A percentile compares a stretch with the other conserved stretches of the same genome.
Evolutionary conservation across 2,329 filamentous ascomycete genomes (phyloP).

Genomic region (Ceratocystis cacaofunesta): DNA sequence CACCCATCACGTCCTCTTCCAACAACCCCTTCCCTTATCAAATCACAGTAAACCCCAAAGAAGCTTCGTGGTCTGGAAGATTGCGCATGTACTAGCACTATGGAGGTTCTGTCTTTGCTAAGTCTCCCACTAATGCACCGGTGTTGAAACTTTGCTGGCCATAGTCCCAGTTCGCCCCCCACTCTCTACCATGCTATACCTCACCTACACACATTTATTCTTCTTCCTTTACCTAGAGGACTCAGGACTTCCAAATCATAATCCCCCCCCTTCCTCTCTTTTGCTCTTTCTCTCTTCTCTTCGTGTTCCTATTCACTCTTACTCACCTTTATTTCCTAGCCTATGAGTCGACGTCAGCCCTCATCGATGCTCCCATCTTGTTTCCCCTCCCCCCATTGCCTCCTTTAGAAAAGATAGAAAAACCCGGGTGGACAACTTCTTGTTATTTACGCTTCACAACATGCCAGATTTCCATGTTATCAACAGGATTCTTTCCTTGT

Average conservation of each 20-base stretch:
- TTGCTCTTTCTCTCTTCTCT: neutral
- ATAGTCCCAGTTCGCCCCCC: neutral
- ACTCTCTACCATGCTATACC: neutral
- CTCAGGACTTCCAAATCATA: neutral
- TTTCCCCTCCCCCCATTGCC: neutral
- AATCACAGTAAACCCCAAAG: conserved; percentile 74
- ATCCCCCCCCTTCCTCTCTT: neutral
- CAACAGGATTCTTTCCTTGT: neutral
- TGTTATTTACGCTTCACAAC: neutral
- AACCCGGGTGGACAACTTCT: neutral
- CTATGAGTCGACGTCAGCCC: too few species aligned
- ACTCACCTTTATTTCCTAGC: neutral
- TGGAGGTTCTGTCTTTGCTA: neutral
- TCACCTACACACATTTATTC: too few species aligned
- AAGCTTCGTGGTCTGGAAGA: conserved; percentile 53
- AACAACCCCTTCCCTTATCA: conserved; percentile 93
- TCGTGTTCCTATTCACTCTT: neutral
- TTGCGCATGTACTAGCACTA: conserved; percentile 16
- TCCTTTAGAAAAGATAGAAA: neutral
- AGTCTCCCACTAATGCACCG: neutral
- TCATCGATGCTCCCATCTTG: too few species aligned
- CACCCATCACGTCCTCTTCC: conserved; percentile 85
- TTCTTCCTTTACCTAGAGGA: neutral
- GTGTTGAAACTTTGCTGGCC: neutral
- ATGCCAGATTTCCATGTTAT: neutral